Percentiles rank a stretch among this genome's conserved stretches.
Evolutionary conservation across 2,329 filamentous ascomycete species (phyloP).

Genomic region (Balansia obtecta): DNA sequence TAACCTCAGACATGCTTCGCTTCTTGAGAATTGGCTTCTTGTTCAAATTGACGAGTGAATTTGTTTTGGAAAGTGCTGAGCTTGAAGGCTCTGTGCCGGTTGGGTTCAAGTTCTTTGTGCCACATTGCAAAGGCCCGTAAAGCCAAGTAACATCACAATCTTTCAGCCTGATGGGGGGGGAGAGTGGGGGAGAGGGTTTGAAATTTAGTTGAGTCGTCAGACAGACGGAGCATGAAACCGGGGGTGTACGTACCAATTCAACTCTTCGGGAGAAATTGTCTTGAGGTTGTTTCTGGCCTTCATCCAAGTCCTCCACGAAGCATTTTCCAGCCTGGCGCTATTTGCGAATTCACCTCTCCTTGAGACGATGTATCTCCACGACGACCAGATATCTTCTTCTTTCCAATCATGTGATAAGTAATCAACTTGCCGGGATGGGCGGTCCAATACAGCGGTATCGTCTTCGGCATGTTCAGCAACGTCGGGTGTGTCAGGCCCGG

Average conservation of each 20-base stretch:
- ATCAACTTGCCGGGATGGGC: slow-evolving; percentile 83
- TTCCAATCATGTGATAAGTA: slow-evolving; percentile 88
- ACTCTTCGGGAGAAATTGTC: slow-evolving; percentile 78
- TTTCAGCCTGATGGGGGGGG: slow-evolving; percentile 68
- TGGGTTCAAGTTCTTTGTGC: slow-evolving; percentile 41
- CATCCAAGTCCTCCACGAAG: slow-evolving; percentile 94
- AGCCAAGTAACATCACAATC: slow-evolving; percentile 97
- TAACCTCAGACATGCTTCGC: slow-evolving; percentile 88
- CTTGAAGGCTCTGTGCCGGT: slow-evolving; percentile 29
- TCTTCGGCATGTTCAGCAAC: slow-evolving; percentile 56
- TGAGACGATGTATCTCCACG: slow-evolving; percentile 85
- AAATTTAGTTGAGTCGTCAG: slow-evolving; percentile 3
- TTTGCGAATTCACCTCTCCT: slow-evolving; percentile 71
- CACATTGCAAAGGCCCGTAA: slow-evolving; percentile 81
- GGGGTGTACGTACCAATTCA: slow-evolving; percentile 66
- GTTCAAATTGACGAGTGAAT: slow-evolving; percentile 50
- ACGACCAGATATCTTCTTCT: slow-evolving; percentile 95
- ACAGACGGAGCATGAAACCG: not conserved
- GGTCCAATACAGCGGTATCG: slow-evolving; percentile 60
- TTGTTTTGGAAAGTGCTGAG: slow-evolving; percentile 35
- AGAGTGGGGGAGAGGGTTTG: too few species aligned
- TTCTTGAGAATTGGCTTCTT: slow-evolving; percentile 96
- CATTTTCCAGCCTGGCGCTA: slow-evolving; percentile 77
- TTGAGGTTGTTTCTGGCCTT: slow-evolving; percentile 79
- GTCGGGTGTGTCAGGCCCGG: slow-evolving; percentile 45